These are phyloP conservation scores for Eremochloa ophiuroides DNA, from an alignment of 176 grass and related monocot genomes.

Conservation along the genomic window DNA sequence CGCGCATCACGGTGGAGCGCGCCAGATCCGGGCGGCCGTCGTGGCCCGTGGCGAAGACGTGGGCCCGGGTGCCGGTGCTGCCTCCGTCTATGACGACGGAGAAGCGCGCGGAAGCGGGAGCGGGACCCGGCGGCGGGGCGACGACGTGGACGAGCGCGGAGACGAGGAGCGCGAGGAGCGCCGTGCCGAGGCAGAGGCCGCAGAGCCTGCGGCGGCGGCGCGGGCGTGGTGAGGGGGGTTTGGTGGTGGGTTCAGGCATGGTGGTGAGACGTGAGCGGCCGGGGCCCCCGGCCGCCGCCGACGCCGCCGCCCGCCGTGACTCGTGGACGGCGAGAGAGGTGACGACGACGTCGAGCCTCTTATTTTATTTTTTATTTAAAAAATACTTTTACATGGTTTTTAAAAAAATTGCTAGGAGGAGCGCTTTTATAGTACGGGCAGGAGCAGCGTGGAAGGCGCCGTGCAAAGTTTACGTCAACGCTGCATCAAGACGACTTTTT, in stretches of 20 bases:
- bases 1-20: conserved; percentile 61
- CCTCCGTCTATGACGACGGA: conserved; percentile 74
- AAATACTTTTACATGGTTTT: conserved; percentile 3
- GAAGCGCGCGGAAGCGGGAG: conserved; percentile 20
- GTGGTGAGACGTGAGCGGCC: neutral
- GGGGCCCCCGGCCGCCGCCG: conserved; percentile 4
- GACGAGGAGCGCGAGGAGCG: conserved; percentile 35
- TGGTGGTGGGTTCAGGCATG: conserved; percentile 44
- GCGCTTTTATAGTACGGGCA: conserved; percentile 18
- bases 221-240: conserved; percentile 22
- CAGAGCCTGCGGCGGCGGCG: conserved; percentile 31
- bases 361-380: conserved; percentile 15
- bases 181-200: conserved; percentile 43
- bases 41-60: conserved; percentile 54
- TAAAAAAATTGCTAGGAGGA: neutral
- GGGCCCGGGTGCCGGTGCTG: conserved; percentile 74
- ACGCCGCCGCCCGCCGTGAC: conserved; percentile 35
- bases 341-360: conserved; percentile 34
- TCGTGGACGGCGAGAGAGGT: conserved; percentile 41
- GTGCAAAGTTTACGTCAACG: neutral
- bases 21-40: conserved; percentile 65
- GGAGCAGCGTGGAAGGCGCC: neutral
- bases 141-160: conserved; percentile 32
- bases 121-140: neutral
- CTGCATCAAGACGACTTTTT: neutral